A percentile compares a stretch with the other conserved stretches of the same genome.
phyloP scores from a whole-genome alignment of 116 monocot genomes.

The Dioscorea cayenensis region DNA sequence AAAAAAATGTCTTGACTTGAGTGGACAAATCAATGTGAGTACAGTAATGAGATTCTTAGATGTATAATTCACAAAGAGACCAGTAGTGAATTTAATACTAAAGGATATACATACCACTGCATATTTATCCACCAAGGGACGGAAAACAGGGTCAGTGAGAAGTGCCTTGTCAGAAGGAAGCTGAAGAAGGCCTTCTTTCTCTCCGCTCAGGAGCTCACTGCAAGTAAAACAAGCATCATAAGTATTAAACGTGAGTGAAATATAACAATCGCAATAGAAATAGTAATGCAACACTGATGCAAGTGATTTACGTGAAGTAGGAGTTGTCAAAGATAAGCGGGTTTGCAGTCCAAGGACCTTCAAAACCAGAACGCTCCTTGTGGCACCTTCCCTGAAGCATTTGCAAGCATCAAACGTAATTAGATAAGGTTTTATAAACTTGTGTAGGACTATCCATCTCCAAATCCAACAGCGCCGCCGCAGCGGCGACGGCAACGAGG shows the following conservation, averaged over 20 bases:
- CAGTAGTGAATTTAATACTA: too few species aligned
- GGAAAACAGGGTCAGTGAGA: conserved; percentile 72
- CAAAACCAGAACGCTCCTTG: conserved; percentile 85
- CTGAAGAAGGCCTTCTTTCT: conserved; percentile 73
- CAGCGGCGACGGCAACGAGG: too few species aligned
- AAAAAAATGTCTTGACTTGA: too few species aligned
- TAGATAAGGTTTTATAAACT: too few species aligned
- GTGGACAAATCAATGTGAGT: too few species aligned
- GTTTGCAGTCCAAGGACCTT: conserved; percentile 82
- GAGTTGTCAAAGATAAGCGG: conserved; percentile 79
- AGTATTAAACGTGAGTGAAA: neutral
- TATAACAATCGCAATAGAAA: neutral
- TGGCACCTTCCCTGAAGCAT: conserved; percentile 64
- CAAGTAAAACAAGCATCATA: neutral
- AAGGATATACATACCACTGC: conserved; percentile 39
- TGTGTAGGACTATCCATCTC: too few species aligned
- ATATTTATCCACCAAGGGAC: conserved; percentile 91
- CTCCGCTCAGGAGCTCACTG: conserved; percentile 67
- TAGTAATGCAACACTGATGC: neutral
- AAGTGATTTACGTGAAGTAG: conserved; percentile 43
- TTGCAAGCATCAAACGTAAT: neutral
- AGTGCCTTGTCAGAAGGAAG: conserved; percentile 83
- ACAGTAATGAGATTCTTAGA: too few species aligned
- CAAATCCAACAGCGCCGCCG: too few species aligned
- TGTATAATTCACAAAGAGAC: too few species aligned